Conservation (phyloP, 1,139 yeast species). For the Hanseniaspora gamundiae region DNA sequence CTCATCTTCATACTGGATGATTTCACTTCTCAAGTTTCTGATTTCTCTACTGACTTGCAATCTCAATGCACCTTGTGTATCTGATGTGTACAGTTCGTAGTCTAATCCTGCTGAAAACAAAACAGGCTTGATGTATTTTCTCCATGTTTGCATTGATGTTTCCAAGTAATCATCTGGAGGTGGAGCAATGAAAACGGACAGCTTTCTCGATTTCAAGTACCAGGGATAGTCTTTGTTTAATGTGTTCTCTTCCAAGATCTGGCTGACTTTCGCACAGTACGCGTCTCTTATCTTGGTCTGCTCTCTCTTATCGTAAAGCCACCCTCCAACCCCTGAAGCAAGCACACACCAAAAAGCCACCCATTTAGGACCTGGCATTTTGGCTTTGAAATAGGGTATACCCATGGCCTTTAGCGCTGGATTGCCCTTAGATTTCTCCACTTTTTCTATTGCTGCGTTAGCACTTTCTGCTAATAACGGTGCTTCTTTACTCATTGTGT, state of each 20-base stretch:
- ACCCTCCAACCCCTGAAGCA: conserved; percentile 55
- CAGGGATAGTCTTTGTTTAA: conserved; percentile 29
- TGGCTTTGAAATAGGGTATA: conserved; percentile 45
- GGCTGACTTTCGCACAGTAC: conserved; percentile 50
- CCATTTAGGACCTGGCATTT: conserved; percentile 87
- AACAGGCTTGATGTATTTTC: conserved; percentile 76
- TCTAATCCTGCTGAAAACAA: conserved; percentile 81
- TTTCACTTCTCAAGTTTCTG: conserved; percentile 48
- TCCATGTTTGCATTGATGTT: conserved; percentile 59
- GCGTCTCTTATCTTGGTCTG: conserved; percentile 52
- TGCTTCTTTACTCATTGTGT: neutral
- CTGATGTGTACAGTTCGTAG: conserved; percentile 58
- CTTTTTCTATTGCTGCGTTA: neutral
- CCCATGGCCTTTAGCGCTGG: conserved; percentile 90
- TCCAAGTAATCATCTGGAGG: conserved; percentile 91
- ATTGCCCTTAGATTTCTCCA: conserved; percentile 26
- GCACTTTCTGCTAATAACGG: neutral
- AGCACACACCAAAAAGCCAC: conserved; percentile 72
- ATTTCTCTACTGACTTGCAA: conserved; percentile 71
- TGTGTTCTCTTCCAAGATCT: neutral
- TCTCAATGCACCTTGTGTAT: conserved; percentile 82
- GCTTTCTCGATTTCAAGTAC: conserved; percentile 51
- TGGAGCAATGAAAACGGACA: conserved; percentile 81
- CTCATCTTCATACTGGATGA: conserved; percentile 17
- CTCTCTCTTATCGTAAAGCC: conserved; percentile 65